Conservation (phyloP, 257 asterid species). For the Solanum chaucha region DNA sequence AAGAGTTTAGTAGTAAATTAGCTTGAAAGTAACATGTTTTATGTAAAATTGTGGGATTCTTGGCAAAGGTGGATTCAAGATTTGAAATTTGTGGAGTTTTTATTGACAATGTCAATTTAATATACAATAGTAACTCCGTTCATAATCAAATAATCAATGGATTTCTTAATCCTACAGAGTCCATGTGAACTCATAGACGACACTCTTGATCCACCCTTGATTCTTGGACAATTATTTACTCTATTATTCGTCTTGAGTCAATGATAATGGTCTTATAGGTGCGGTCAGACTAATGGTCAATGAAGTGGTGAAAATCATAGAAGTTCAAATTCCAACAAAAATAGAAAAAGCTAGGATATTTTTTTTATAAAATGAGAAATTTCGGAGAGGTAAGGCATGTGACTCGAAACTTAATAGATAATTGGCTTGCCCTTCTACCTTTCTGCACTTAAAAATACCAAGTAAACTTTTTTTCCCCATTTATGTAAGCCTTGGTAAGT, state of each 20-base stretch:
- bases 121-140: background rate
- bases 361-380: background rate
- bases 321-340: background rate
- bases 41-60: background rate
- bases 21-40: background rate
- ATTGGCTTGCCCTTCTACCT: background rate
- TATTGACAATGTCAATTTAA: background rate
- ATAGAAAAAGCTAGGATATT: background rate
- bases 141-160: background rate
- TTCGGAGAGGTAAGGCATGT: background rate
- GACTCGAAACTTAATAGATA: background rate
- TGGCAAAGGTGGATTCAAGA: background rate
- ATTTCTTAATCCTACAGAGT: background rate
- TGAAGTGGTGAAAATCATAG: background rate
- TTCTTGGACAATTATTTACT: background rate
- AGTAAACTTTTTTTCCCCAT: background rate
- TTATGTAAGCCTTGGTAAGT: background rate
- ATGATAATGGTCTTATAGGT: background rate
- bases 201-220: background rate
- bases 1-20: background rate
- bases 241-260: background rate
- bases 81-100: background rate
- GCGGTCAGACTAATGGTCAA: background rate
- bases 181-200: background rate
- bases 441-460: background rate